Evolutionary conservation across 129 eudicot species (phyloP), one percentile per base, ranked within the genome.

Genomic region (Flaveria bidentis): DNA sequence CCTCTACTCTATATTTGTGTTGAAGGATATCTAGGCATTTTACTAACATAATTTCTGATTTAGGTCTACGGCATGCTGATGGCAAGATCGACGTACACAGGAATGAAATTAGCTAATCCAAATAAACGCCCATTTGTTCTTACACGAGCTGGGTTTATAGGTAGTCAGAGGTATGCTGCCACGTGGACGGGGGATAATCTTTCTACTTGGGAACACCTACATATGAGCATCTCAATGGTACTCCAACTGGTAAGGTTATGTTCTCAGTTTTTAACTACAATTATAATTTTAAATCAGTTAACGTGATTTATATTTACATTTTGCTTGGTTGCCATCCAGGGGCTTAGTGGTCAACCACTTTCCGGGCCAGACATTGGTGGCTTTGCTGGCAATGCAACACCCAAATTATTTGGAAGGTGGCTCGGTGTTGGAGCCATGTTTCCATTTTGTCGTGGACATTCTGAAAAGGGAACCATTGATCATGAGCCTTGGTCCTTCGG

Each of bases 401-500:
- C 98, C 33, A 91, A 73, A 79, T 84, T 94, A 60, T 94, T 94
- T 84, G 98, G 96, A 77, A 94, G 96, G 75, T 94, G 97, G 98
- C 71, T 94, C 83, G 98, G 96, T 76, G 77, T 94, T 15, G 96
- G 93, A 20, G 83, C 98, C 64, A 73, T 94, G 91, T 91, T 94
- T 83, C 98, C 98, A 3, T 94, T 94, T 74, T 94, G 87, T 52
- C 96, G 97, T 39, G 98, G 91, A 56, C 98, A 94, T 88, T 88
- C 98, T 10, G 97, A 88, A 71, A 87, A 67, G 51, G 86, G 74
- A 72, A 94, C 98, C 28, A 25, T 36, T 53, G 92, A 91, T 79
- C 98, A 94, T 36, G 98, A 94, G 78, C 98, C 98, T 67, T 94
- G 98, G 98, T 84, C 97, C 51, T 93, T 93, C 28, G 97, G 97